Base-by-base conservation (phyloP, 805 yeast species). In the Candida fluviatilis region DNA sequence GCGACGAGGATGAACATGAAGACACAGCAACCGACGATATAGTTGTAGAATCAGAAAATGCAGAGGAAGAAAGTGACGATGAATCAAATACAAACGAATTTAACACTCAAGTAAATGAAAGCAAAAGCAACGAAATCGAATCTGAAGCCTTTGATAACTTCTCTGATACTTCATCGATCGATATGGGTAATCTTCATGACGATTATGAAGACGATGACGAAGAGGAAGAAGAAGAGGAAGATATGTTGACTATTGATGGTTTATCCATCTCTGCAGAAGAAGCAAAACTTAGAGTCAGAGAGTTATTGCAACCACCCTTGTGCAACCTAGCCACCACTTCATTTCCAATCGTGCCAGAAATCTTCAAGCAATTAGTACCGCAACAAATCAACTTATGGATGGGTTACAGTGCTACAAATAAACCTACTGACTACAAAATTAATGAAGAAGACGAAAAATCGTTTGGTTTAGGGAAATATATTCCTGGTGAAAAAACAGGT, bases 311-410 rank as follows among this genome's bases (percentile, higher is more conserved):
- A 50, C 77, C 76, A 10, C 91, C 91, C 2, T 62, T 84, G 45
- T 71, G 80, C 1, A 64, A 64, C 24, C 55, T 36, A 12, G 31
- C 37, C 7, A 30, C 24, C 4, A 38, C 35, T 4, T 37, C 46
- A 14, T 49, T 53, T 71, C 27, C 77, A 4, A 45, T 74, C 13
- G 51, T 54, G 11, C 82, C 78, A 0, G 45, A 42, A 0, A 54
- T 71, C n/a, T 55, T 79, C 39, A 48, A 57, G 6, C 54, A 49
- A 2, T 54, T 82, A 10, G 56, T 74, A 1, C 78, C 89, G 1
- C 90, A 84, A 54, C 90, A 84, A 52, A 77, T 84, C 24, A 84
- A 84, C 50, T 57, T 84, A 5, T 84, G 91, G 91, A 69, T 82
- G 61, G 90, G 90, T 1, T 57, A 66, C 2, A 53, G 68, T 3